Evolutionary conservation across 768 basidiomycete genomes (phyloP).

Genomic region (Hygrophorus russula): DNA sequence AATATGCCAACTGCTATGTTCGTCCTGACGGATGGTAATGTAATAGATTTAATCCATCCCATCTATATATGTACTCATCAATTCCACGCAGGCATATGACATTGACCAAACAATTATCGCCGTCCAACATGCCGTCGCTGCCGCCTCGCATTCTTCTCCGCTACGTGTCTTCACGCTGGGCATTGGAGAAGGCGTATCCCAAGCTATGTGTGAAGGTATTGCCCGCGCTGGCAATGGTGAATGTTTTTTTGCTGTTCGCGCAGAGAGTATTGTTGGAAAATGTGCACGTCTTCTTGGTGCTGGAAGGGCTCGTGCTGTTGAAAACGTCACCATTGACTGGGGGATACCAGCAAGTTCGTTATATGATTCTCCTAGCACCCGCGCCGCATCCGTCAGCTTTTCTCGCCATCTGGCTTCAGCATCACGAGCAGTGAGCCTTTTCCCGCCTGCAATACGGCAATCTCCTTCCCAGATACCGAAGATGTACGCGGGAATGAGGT

Average conservation of each 20-base stretch:
- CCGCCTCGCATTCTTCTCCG: slow-evolving; percentile 15
- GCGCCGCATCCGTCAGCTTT: slow-evolving; percentile 9
- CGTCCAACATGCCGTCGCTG: slow-evolving; percentile 21
- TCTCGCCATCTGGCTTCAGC: slow-evolving; percentile 10
- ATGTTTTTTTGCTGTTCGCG: slow-evolving; percentile 31
- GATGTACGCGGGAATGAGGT: slow-evolving; percentile 24
- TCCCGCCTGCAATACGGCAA: slow-evolving; percentile 24
- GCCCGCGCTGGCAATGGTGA: slow-evolving; percentile 43
- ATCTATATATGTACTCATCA: neutral
- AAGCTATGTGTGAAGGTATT: slow-evolving; percentile 40
- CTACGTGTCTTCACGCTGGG: slow-evolving; percentile 49
- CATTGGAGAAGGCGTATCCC: slow-evolving; percentile 40
- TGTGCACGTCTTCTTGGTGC: slow-evolving; percentile 39
- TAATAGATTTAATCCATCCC: slow-evolving; percentile 10
- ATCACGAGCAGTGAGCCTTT: neutral
- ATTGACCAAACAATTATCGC: slow-evolving; percentile 11
- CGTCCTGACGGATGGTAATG: slow-evolving; percentile 48
- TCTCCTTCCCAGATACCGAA: slow-evolving; percentile 19
- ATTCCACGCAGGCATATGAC: slow-evolving; percentile 12
- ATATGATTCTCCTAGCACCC: slow-evolving; percentile 2
- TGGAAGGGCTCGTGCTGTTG: slow-evolving; percentile 34
- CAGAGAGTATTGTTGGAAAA: slow-evolving; percentile 37
- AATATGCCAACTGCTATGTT: slow-evolving; percentile 37
- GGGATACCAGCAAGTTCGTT: slow-evolving; percentile 18
- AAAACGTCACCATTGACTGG: slow-evolving; percentile 42